Base-by-base conservation (phyloP, 2,329 filamentous ascomycete species). In the Colletotrichum abscissum region DNA sequence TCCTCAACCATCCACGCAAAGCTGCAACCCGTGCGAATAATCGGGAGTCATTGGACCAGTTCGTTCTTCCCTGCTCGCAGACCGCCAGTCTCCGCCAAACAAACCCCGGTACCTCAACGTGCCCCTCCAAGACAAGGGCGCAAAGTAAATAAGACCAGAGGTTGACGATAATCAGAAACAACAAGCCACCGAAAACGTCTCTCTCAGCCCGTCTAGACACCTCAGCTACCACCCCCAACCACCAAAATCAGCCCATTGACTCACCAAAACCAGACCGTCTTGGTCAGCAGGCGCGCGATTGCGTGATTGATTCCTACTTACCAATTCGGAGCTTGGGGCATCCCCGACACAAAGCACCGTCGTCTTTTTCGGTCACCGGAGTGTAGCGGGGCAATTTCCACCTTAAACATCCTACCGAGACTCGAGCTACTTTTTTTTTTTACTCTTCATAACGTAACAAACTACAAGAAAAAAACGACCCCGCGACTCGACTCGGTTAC, bases 241-340 rank as follows among this genome's bases (percentile, higher is more conserved):
- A 42, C 42, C 42, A 49, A 69, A 65, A 63, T 26, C 60, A 26
- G 54, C 49, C 42, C 63, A 64, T 75, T 72, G 72, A 74, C 67
- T 75, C 74, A 75, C 62, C 54, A 69, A 24, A 62, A 64, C 26
- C 35, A 49, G 65, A 58, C 55, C 54, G 35, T 19, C 57, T 63
- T 70, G 42, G 67, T 70, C 67, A 70, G 67, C 72, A 72, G 60
- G 57, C 60, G 33, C 65, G 72, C 68, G 68, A 75, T 74, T 75
- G 72, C 74, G 74, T 75, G 74, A 72, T 75, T 63, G 65, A 72
- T 72, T 60, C 63, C 54, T 56, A n/a, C 33, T 35, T 35, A 4
- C 33, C 33, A 35, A 12, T 52, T 46, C 38, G 22, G 67, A 57
- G 70, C 67, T 73, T 70, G 60, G 67, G 55, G 66, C 67, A 57